Base-by-base conservation (phyloP, 345 rosid genomes). In the Populus simonii region DNA sequence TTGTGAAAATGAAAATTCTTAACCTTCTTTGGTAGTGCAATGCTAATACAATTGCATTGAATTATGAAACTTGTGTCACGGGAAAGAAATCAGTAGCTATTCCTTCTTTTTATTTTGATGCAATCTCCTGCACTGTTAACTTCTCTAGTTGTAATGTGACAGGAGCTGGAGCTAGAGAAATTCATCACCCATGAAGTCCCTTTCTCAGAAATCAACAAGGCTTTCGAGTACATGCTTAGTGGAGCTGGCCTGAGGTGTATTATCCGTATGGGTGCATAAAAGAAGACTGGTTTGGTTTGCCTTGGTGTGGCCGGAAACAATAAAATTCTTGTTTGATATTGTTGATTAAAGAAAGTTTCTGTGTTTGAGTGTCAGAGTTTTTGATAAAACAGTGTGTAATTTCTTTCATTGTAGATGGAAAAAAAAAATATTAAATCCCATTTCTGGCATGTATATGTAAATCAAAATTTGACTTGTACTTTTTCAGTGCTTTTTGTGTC, bases 231-330 rank as follows among this genome's bases (percentile, higher is more conserved):
- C n/a, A n/a, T n/a, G n/a, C n/a, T n/a, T n/a, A n/a, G n/a, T n/a
- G n/a, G 90, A 51, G 86, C 80, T 75, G 75, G 90, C 16, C 66
- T 87, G 72, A 69, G 88, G 41, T 87, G 89, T 81, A 81, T 87
- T 25, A 88, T 88, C 73, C 70, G 74, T 27, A 86, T 87, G 89
- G 90, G 80, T 25, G 49, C 45, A 29, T 63, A 72, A 67, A 62
- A 43, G 62, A 29, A 20, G 18, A 27, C 18, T 33, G 17, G 4
- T 15, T 18, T 49, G 62, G 39, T 36, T 22, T 45, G 18, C 3
- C 23, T 69, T 39, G 11, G 33, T 69, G 38, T 2, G 62, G 22
- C 43, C 8, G 62, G 27, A 57, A 57, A 8, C 62, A 57, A 57
- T 57, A 57, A 57, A 57, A n/a, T n/a, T 39, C 62, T 22, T 57